Base-by-base conservation (phyloP, 371 early-diverging fungal species). In the Smittium mucronatum region DNA sequence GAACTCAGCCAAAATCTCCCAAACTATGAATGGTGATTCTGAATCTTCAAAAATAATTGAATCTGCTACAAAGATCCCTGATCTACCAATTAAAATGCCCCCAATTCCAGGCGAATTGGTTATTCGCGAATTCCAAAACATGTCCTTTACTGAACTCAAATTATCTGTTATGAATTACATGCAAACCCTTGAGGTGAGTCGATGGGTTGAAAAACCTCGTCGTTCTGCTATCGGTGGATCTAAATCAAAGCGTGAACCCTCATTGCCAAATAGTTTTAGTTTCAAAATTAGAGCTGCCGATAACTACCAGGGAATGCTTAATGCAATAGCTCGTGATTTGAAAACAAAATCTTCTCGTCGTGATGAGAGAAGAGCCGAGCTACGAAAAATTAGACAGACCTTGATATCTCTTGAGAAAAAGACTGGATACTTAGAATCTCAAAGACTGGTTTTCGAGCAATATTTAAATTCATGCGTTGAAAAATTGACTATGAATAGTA, bases 241-340 rank as follows among this genome's bases (percentile, higher is more conserved):
- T 57, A 34, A 29, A 64, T 21, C 15, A 35, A 68, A 58, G 57
- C 59, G 63, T 68, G 31, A 25, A 29, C 29, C 36, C 26, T 57
- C 59, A 17, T 17, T 66, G 16, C 8, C 28, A 5, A 68, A 58
- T 30, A 5, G 30, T 65, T 36, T 8, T 26, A 30, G 5, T n/a
- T 78, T 78, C 75, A 75, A 78, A 35, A 76, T 79, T 63, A 70
- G 75, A 58, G 84, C 75, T 68, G 71, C 64, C 57, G 82, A 79
- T 77, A 79, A 78, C 58, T 95, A 93, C 77, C 95, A 95, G 78
- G 89, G 88, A 34, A 86, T 98, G 80, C 82, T 98, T 63, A 94
- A 91, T 71, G 81, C 89, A 65, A 94, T 98, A 74, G 96, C 93
- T 0, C 82, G 80, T 64, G 95, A 96, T 75, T 93, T 98, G 78